Conservation (phyloP, 192 early-diverging fungal genomes). For the Entophlyctis helioformis region DNA sequence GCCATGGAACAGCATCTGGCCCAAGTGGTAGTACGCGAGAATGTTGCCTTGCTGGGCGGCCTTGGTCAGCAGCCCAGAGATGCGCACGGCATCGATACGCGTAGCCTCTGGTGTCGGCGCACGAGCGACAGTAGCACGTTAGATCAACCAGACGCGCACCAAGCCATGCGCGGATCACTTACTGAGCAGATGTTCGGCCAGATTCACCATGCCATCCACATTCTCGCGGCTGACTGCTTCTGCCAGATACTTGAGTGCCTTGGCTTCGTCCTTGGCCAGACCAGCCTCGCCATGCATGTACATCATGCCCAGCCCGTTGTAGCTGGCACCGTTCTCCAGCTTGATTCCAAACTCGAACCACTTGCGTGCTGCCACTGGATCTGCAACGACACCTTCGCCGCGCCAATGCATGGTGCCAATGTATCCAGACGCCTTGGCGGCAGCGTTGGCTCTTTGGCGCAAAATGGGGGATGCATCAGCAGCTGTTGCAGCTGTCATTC, state of each 20-base stretch:
- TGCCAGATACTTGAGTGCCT: too few relatives aligned
- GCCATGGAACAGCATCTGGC: slow-evolving; percentile 53
- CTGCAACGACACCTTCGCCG: slow-evolving; percentile 64
- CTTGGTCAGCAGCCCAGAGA: slow-evolving; percentile 22
- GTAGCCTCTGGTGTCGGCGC: too few relatives aligned
- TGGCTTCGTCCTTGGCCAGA: not conserved
- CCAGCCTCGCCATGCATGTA: slow-evolving; percentile 41
- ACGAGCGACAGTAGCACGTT: not conserved
- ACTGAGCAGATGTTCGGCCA: not conserved
- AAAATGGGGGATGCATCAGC: slow-evolving; percentile 1
- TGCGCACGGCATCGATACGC: not conserved
- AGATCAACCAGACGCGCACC: not conserved
- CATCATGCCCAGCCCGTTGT: slow-evolving; percentile 79
- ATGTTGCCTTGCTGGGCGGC: slow-evolving; percentile 58
- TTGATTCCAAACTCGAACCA: slow-evolving; percentile 69
- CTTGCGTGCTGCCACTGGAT: slow-evolving; percentile 48
- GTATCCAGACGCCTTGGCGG: slow-evolving; percentile 64
- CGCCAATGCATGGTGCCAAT: slow-evolving; percentile 83
- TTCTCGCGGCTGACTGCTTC: not conserved
- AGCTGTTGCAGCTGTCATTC: slow-evolving; percentile 6
- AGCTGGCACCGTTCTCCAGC: slow-evolving; percentile 46
- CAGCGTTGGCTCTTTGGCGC: slow-evolving; percentile 18
- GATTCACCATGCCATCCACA: not conserved
- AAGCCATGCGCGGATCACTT: not conserved
- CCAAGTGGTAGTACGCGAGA: slow-evolving; percentile 71